phyloP scores from a whole-genome alignment of 768 basidiomycete genomes.

The Boletus coccyginus region DNA sequence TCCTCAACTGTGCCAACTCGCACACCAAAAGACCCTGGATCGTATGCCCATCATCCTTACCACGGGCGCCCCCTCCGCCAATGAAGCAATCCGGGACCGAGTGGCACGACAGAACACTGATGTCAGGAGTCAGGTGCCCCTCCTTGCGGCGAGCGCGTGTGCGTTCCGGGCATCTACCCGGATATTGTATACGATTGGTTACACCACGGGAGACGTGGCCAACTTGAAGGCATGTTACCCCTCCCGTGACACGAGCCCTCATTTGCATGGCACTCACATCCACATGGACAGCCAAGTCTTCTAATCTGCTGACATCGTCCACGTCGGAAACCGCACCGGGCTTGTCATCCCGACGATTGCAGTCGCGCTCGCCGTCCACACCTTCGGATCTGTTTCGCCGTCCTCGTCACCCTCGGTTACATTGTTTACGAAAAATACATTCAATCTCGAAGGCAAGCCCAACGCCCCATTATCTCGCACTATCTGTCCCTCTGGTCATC shows the following conservation, averaged over 20 bases:
- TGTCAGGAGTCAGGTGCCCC: slow-evolving; percentile 37
- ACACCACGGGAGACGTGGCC: slow-evolving; percentile 37
- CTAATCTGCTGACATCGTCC: slow-evolving; percentile 64
- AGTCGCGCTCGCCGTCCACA: slow-evolving; percentile 38
- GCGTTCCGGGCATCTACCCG: slow-evolving; percentile 38
- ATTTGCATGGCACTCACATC: not conserved
- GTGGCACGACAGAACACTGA: slow-evolving; percentile 26
- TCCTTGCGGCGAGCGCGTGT: slow-evolving; percentile 34
- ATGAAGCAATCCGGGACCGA: not conserved
- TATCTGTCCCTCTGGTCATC: no score
- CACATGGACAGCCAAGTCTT: slow-evolving; percentile 22
- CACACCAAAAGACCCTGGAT: no score
- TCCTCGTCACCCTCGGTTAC: no score
- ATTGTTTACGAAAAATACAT: no score
- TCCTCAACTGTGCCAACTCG: no score
- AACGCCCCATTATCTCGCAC: no score
- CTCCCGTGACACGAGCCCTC: not conserved
- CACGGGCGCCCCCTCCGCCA: no score
- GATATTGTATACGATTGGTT: slow-evolving; percentile 41
- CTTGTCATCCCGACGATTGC: slow-evolving; percentile 71
- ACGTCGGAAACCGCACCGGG: slow-evolving; percentile 65
- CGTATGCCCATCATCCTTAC: no score
- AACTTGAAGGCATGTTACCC: slow-evolving; percentile 28
- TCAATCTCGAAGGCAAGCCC: no score
- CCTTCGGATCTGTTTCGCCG: no score